Base-by-base conservation (phyloP, 306 rosid genomes). In the Hippophae rhamnoides region DNA sequence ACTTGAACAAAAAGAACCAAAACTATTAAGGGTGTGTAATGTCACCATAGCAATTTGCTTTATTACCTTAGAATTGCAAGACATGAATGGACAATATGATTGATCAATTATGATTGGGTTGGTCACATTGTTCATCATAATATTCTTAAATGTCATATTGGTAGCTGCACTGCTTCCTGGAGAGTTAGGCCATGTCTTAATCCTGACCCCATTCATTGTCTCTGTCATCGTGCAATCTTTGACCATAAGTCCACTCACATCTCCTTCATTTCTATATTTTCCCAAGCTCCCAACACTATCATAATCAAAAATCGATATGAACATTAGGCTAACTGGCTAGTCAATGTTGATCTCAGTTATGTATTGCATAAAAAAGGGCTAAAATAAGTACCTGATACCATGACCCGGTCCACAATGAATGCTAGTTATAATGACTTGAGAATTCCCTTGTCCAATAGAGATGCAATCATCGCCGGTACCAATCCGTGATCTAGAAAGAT, bases 101-200 rank as follows among this genome's bases (percentile, higher is more conserved):
- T 80, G 79, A 57, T 80, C 79, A 12, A 80, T 76, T 61, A 80
- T 76, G 43, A 80, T 80, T 41, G 85, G 85, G 55, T 80, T 80
- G 63, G 74, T 65, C 27, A 80, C 85, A 9, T 76, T 80, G 65
- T 69, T 80, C 81, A 80, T 80, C 38, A 77, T 41, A 10, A 76
- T 69, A 73, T 80, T 72, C 52, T 73, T 60, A 23, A 80, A 80
- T 55, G 76, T 76, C 79, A 80, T 80, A 65, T 80, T 76, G 41
- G 74, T 69, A 52, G 79, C 79, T 47, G 71, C 62, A 51, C 78
- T 79, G 55, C 64, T 70, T 1, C 72, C 74, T 11, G 81, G 79
- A 43, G 85, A 80, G 59, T 80, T 70, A 1, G 81, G 69, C 76
- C 85, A 72, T 11, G 81, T 80, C 64, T 80, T 80, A 60, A 80